These are phyloP conservation scores for Skeletonema tropicum DNA, from an alignment of 108 stramenopile genomes.

Conservation along the genomic window DNA sequence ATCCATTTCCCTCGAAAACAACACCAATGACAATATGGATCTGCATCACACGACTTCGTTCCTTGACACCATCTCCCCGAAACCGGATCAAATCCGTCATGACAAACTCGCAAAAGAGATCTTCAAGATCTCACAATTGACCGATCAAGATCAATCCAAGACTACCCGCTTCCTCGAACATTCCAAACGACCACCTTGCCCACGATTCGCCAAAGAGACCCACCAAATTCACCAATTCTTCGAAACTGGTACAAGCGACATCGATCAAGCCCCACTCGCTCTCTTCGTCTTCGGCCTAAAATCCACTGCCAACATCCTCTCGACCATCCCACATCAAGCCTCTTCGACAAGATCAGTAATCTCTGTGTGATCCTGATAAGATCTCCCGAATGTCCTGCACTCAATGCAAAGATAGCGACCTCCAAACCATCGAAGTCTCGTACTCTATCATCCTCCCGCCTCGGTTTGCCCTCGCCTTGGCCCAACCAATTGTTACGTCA, in stretches of 20 bases:
- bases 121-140: background rate
- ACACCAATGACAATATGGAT: background rate
- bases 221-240: background rate
- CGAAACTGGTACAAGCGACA: background rate
- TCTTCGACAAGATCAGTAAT: background rate
- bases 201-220: background rate
- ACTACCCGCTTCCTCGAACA: background rate
- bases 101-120: background rate
- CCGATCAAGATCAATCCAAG: background rate
- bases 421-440: background rate
- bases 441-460: background rate
- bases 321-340: background rate
- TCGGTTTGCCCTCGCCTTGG: background rate
- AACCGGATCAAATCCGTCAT: background rate
- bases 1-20: background rate
- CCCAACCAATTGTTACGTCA: too few species aligned
- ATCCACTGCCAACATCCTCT: background rate
- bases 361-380: too few species aligned
- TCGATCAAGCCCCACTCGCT: background rate
- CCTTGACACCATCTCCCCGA: background rate
- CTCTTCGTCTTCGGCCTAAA: background rate
- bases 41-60: background rate
- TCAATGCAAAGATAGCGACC: background rate
- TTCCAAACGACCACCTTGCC: background rate
- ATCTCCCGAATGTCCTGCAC: background rate